phyloP scores from a whole-genome alignment of 208 protist species.

The Wallacemonas sp. region DNA sequence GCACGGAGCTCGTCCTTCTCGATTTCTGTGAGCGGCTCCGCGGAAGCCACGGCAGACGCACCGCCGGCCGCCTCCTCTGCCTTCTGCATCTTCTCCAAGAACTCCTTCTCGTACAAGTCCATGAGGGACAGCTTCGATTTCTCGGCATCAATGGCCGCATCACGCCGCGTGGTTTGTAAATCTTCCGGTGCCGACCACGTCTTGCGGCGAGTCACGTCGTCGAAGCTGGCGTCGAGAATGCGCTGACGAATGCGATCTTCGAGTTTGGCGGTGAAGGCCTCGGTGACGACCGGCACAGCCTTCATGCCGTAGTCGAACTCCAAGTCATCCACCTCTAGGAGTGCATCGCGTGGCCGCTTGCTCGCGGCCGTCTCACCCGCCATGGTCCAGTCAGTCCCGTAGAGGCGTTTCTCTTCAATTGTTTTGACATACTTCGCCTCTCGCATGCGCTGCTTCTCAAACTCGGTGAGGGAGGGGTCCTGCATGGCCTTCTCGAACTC shows the following conservation, averaged over 20 bases:
- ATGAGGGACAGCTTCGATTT: slow-evolving; percentile 91
- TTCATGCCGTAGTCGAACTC: slow-evolving; percentile 92
- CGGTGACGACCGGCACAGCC: slow-evolving; percentile 84
- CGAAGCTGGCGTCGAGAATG: slow-evolving; percentile 73
- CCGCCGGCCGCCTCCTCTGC: slow-evolving; percentile 54
- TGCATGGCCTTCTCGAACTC: slow-evolving; percentile 59
- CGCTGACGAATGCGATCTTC: slow-evolving; percentile 89
- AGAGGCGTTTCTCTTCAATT: slow-evolving; percentile 82
- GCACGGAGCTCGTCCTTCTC: slow-evolving; percentile 92
- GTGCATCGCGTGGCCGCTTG: slow-evolving; percentile 79
- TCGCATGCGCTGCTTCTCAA: slow-evolving; percentile 71
- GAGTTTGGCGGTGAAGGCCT: slow-evolving; percentile 76
- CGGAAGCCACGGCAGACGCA: slow-evolving; percentile 29
- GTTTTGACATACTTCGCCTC: slow-evolving; percentile 63
- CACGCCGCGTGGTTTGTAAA: slow-evolving; percentile 52
- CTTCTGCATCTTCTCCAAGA: slow-evolving; percentile 66
- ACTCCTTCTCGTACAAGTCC: slow-evolving; percentile 93
- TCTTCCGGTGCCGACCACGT: slow-evolving; percentile 59
- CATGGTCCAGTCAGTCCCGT: slow-evolving; percentile 84
- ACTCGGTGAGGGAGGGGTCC: slow-evolving; percentile 62
- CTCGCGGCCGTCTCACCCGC: slow-evolving; percentile 70
- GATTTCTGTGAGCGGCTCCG: slow-evolving; percentile 87
- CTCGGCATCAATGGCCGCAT: slow-evolving; percentile 69
- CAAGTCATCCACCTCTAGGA: slow-evolving; percentile 79
- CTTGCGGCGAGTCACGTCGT: slow-evolving; percentile 74